Evolutionary conservation across 176 grass and related monocot species (phyloP), one percentile per base, ranked within the genome.

Genomic region (Ampelocalamus luodianensis): DNA sequence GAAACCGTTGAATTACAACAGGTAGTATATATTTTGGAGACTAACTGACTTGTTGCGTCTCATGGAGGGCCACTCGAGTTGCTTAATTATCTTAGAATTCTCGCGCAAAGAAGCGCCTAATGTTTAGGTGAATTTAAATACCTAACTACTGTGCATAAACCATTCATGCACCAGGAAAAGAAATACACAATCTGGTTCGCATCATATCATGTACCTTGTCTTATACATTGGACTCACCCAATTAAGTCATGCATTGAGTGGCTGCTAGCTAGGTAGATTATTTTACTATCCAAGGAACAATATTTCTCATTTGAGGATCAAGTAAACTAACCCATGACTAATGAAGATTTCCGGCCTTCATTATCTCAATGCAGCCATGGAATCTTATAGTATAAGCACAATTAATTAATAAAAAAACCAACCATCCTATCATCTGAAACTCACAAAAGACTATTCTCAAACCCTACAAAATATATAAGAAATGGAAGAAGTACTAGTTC

Each of bases 291-390:
- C 60, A 63, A 32, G 12, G 15, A 53, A 63, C 13, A 6, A 32
- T 34, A 37, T 67, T 67, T 39, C 6, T 38, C 77, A 24, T 53
- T 68, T 43, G 3, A 67, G 17, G 29, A 69, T 68, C 32, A 68
- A 10, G 22, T 45, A 50, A 50, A 14, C 26, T 37, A 54, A 85
- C 12, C 44, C 13, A 2, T 51, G 61, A 48, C 7, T 16, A 14
- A 8, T 56, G 39, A 55, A 70, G 65, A 60, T 64, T 22, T 23
- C 72, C 58, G 46, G 32, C 83, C 72, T 76, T 68, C 18, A 62
- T 10, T 39, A 8, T 18, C 20, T 85, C 32, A 40, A 17, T 85
- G 68, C 29, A 74, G 50, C 76, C 81, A 82, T 39, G 12, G 43
- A n/a, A 78, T 70, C 26, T 85, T 85, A 51, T 55, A 44, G 15